These are phyloP conservation scores for Basipetospora sp. DNA, from an alignment of 2,329 filamentous ascomycete genomes.

Conservation along the genomic window DNA sequence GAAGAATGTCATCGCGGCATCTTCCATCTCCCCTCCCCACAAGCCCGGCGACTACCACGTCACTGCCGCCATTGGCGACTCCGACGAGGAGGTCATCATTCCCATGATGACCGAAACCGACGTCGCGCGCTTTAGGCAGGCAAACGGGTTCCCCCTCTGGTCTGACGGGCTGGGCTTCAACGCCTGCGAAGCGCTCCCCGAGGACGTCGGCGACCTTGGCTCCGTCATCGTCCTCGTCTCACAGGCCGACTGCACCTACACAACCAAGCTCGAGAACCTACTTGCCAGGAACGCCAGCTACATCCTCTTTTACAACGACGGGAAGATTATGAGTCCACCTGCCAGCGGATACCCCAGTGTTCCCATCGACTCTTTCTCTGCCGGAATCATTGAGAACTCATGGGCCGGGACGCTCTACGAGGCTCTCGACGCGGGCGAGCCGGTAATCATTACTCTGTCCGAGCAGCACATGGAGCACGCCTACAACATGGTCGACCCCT, in stretches of 20 bases:
- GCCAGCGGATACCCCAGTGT: slow-evolving; percentile 5
- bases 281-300: slow-evolving; percentile 14
- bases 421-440: slow-evolving; percentile 12
- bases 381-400: slow-evolving; percentile 19
- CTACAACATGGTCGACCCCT: slow-evolving; percentile 14
- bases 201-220: slow-evolving; percentile 11
- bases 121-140: slow-evolving; percentile 17
- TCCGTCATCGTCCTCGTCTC: slow-evolving; percentile 15
- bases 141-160: slow-evolving; percentile 20
- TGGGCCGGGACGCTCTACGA: slow-evolving; percentile 15
- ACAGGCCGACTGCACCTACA: slow-evolving; percentile 19
- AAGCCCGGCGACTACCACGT: slow-evolving; percentile 1
- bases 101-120: background rate
- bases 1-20: slow-evolving; percentile 27
- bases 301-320: slow-evolving; percentile 17
- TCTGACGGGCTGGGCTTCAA: slow-evolving; percentile 9
- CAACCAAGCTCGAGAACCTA: slow-evolving; percentile 16
- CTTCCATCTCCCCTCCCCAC: slow-evolving; percentile 20
- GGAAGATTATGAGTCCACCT: background rate
- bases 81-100: background rate
- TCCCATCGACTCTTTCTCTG: slow-evolving; percentile 17
- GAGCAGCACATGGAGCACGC: background rate
- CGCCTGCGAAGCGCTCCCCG: slow-evolving; percentile 15
- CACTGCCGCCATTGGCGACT: background rate
- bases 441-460: slow-evolving; percentile 27